A percentile compares a stretch with the other conserved stretches of the same genome.
Conservation (phyloP, 2,329 filamentous ascomycete species). For the Immersiporthe knoxdaviesiana region DNA sequence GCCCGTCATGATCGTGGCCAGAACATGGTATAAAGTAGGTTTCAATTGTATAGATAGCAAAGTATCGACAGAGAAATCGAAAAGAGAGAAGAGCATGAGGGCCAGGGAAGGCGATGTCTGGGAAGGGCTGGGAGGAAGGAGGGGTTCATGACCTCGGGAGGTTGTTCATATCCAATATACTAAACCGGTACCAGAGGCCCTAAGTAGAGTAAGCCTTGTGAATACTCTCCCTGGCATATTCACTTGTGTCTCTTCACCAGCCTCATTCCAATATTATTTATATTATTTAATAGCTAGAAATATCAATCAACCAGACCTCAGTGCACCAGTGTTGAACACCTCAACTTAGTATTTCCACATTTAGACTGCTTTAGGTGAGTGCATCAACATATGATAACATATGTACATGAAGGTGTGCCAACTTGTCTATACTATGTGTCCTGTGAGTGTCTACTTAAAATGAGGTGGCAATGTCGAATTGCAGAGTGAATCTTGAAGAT, state of each 20-base stretch:
- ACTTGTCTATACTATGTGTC: too few species aligned
- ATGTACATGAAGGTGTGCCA: too few species aligned
- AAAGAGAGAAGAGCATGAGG: not conserved
- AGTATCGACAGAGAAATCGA: not conserved
- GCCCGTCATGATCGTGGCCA: slow-evolving; percentile 34
- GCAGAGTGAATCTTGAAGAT: not conserved
- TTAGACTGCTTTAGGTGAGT: too few species aligned
- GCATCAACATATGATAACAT: too few species aligned
- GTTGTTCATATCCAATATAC: not conserved
- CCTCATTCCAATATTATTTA: too few species aligned
- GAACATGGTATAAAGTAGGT: not conserved
- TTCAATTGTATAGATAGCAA: not conserved
- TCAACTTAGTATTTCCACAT: too few species aligned
- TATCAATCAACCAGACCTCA: too few species aligned
- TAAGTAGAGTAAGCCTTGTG: too few species aligned
- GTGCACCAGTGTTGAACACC: too few species aligned
- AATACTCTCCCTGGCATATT: too few species aligned
- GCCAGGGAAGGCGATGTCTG: not conserved
- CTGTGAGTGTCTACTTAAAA: not conserved
- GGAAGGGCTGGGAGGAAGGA: not conserved
- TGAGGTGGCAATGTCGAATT: not conserved
- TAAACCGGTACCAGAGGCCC: not conserved
- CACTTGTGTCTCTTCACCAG: too few species aligned
- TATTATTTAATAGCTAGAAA: too few species aligned
- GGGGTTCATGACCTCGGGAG: not conserved